Percentiles rank a stretch among this genome's conserved stretches.
Conservation (phyloP, 371 early-diverging fungal genomes). For the Catenaria anguillulae region DNA sequence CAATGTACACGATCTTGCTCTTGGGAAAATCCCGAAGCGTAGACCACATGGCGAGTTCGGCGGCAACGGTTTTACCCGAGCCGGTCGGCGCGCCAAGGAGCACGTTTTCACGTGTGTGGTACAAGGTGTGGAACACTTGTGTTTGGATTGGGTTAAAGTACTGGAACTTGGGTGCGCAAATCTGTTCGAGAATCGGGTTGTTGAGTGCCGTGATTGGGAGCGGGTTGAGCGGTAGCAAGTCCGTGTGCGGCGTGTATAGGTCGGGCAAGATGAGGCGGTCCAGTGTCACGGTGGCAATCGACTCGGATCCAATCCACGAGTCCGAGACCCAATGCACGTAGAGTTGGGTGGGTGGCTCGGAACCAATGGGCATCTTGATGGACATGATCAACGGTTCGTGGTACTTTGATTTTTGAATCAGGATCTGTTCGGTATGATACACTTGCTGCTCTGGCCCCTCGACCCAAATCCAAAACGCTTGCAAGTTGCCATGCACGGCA, state of each 20-base stretch:
- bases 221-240: conserved; percentile 73
- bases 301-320: conserved; percentile 84
- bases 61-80: conserved; percentile 96
- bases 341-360: conserved; percentile 75
- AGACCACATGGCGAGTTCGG: conserved; percentile 85
- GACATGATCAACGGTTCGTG: conserved; percentile 28
- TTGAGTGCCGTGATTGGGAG: conserved; percentile 69
- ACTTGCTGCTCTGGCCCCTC: conserved; percentile 65
- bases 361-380: conserved; percentile 76
- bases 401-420: conserved; percentile 21
- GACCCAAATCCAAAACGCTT: conserved; percentile 91
- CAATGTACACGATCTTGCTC: conserved; percentile 92
- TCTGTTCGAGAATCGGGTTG: conserved; percentile 58
- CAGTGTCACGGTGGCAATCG: conserved; percentile 68
- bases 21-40: conserved; percentile 70
- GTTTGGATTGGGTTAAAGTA: conserved; percentile 98
- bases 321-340: conserved; percentile 80
- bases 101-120: conserved; percentile 67
- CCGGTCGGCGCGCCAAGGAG: conserved; percentile 97
- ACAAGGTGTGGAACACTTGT: conserved; percentile 90
- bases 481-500: conserved; percentile 64
- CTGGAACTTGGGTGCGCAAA: conserved; percentile 59
- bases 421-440: conserved; percentile 40
- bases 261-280: conserved; percentile 75
- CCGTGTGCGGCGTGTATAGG: conserved; percentile 67